These are phyloP conservation scores for Neurospora africana DNA, from an alignment of 495 filamentous ascomycete species.

Conservation along the genomic window DNA sequence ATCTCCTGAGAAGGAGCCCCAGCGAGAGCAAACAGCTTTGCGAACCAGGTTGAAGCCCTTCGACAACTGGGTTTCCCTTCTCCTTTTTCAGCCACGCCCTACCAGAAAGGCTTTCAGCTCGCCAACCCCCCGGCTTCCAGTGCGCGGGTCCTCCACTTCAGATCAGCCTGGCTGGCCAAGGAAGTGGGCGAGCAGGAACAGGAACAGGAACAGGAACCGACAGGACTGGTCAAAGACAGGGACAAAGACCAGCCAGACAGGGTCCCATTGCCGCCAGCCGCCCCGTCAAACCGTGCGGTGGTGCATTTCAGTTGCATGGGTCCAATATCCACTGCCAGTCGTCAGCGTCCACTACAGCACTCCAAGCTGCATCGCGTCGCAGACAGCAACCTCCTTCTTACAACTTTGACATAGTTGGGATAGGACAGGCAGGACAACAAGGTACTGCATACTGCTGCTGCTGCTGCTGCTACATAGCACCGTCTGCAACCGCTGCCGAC, in stretches of 20 bases:
- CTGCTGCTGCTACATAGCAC: background rate
- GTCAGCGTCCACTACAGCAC: background rate
- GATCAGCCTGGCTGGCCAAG: background rate
- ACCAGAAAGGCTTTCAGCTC: background rate
- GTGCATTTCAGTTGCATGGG: background rate
- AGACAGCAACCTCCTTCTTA: conserved; percentile 2
- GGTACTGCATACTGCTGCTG: background rate
- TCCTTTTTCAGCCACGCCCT: background rate
- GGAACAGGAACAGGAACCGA: background rate
- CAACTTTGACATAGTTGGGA: too few species aligned
- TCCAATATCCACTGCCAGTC: background rate
- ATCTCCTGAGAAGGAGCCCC: background rate
- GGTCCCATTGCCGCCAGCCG: background rate
- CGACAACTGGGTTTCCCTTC: background rate
- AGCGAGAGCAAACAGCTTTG: background rate
- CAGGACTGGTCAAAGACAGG: background rate
- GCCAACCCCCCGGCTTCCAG: background rate
- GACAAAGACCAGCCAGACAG: background rate
- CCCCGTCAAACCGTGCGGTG: background rate
- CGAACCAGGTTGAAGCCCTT: background rate
- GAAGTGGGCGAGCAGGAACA: background rate
- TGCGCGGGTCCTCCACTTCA: background rate
- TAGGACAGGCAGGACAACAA: too few species aligned
- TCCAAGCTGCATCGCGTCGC: conserved; percentile 11
- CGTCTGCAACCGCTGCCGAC: background rate